These are phyloP conservation scores for Colletotrichum sp. DNA, from an alignment of 2,329 filamentous ascomycete species.

Conservation along the genomic window DNA sequence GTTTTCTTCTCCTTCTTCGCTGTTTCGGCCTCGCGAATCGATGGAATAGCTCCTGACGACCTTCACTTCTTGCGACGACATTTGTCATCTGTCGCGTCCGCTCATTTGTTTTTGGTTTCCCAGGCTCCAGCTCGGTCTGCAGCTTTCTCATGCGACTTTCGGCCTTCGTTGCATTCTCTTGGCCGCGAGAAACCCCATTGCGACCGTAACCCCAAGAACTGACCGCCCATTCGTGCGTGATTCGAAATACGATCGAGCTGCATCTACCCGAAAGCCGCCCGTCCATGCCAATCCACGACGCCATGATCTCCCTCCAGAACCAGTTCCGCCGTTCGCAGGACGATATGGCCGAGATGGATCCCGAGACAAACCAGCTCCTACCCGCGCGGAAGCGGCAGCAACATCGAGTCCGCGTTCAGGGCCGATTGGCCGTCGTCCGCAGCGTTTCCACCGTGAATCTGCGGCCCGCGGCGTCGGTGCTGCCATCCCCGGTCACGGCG, in stretches of 20 bases:
- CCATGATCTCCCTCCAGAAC: background rate
- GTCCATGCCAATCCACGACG: background rate
- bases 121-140: background rate
- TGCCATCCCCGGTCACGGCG: background rate
- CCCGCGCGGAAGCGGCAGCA: conserved; percentile 27
- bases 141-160: background rate
- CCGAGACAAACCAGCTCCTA: conserved; percentile 35
- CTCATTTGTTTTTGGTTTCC: background rate
- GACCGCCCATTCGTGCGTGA: background rate
- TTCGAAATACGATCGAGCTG: background rate
- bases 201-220: background rate
- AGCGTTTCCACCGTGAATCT: conserved; percentile 38
- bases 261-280: background rate
- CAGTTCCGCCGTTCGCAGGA: conserved; percentile 13
- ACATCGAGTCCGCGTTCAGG: conserved; percentile 42
- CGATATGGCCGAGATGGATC: conserved; percentile 28
- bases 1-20: background rate
- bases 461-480: background rate
- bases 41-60: background rate
- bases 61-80: background rate
- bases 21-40: background rate
- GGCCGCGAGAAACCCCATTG: background rate
- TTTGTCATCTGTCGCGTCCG: background rate
- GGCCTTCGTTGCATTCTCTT: background rate
- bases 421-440: conserved; percentile 37